Conservation (phyloP, 805 yeast genomes). For the Deakozyma indianensis region DNA sequence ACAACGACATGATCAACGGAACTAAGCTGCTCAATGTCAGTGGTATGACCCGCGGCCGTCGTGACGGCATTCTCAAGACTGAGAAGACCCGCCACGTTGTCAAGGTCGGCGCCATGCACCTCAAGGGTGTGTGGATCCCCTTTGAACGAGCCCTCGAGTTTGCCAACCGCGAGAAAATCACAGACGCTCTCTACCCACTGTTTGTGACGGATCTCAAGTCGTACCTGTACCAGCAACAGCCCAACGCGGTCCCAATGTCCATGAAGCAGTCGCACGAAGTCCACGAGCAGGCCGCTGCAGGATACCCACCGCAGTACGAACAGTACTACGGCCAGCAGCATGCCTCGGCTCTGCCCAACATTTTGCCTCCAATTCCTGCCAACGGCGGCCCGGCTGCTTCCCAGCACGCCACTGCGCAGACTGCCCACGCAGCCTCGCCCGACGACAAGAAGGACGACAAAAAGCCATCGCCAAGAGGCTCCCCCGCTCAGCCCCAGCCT, state of each 20-base stretch:
- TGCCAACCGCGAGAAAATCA: conserved; percentile 68
- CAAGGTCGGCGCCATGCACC: conserved; percentile 75
- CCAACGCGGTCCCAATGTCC: conserved; percentile 4
- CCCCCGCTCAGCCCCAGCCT: not conserved
- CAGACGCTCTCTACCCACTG: conserved; percentile 52
- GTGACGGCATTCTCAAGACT: conserved; percentile 75
- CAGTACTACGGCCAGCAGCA: conserved; percentile 2
- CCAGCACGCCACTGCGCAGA: conserved; percentile 1
- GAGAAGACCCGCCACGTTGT: conserved; percentile 71
- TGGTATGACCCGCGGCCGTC: conserved; percentile 73
- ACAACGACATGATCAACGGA: conserved; percentile 77
- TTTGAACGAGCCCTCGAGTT: conserved; percentile 69
- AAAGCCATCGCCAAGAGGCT: not conserved
- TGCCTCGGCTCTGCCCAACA: not conserved
- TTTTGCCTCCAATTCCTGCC: not conserved
- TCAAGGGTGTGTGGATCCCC: conserved; percentile 87
- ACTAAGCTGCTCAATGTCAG: conserved; percentile 74
- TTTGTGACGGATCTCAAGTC: conserved; percentile 52
- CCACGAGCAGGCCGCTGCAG: conserved; percentile 2
- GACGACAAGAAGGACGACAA: not conserved
- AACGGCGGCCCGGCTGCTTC: not conserved
- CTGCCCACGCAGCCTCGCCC: not conserved
- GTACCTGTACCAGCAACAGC: conserved; percentile 7
- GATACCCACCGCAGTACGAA: conserved; percentile 3
- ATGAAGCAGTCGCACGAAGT: not conserved